Evolutionary conservation across 192 early-diverging fungal genomes (phyloP).

Genomic region (Haplosporangium gracile): DNA sequence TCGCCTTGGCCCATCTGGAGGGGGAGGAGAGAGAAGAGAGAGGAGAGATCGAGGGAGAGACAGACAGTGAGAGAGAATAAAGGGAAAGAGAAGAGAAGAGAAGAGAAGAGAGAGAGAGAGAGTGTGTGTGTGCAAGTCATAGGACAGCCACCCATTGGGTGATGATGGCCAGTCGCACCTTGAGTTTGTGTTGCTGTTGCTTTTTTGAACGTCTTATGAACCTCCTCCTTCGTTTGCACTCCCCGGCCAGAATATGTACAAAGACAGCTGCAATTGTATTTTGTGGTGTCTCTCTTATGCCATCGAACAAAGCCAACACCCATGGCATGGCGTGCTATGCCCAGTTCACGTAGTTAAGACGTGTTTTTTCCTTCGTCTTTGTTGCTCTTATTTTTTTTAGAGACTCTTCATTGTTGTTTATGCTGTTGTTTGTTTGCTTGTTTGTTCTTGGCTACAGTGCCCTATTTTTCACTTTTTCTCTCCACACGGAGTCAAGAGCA

Average conservation of each 20-base stretch:
- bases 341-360: not conserved
- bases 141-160: not conserved
- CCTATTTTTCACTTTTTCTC: not conserved
- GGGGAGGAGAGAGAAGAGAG: not conserved
- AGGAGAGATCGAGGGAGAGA: not conserved
- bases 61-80: not conserved
- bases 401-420: not conserved
- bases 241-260: not conserved
- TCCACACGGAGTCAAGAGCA: not conserved
- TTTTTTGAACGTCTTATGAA: not conserved
- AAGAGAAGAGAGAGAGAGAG: not conserved
- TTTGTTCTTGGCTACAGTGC: not conserved
- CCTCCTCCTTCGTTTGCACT: not conserved
- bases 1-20: not conserved
- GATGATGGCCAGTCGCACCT: not conserved
- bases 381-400: not conserved
- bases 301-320: not conserved
- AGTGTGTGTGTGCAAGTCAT: not conserved
- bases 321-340: not conserved
- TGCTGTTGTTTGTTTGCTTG: not conserved
- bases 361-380: not conserved
- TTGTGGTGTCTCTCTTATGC: not conserved
- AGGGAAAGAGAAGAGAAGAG: not conserved
- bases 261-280: not conserved
- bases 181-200: not conserved